Conservation (phyloP, 306 rosid genomes). For the Glycine soja region DNA sequence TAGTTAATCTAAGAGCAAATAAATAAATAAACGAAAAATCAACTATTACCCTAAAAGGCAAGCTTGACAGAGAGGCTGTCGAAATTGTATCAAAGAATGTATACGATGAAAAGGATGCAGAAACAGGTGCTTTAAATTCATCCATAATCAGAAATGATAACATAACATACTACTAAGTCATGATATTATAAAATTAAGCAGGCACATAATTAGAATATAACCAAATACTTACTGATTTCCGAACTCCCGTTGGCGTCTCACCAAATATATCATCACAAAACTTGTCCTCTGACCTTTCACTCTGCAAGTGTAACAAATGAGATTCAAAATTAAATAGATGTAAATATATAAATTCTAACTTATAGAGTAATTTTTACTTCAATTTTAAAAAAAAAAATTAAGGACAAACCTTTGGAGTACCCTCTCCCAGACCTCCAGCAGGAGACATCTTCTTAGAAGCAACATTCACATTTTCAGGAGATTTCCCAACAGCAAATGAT, state of each 20-base stretch:
- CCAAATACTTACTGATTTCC: constrained; percentile 67
- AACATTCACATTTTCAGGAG: constrained; percentile 69
- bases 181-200: constrained; percentile 6
- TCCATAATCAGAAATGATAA: neutral
- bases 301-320: constrained; percentile 59
- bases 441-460: constrained; percentile 55
- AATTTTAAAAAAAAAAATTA: neutral
- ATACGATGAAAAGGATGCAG: neutral
- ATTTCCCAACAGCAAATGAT: constrained; percentile 72
- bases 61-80: neutral
- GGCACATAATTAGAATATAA: constrained; percentile 1
- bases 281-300: constrained; percentile 79
- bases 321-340: constrained; percentile 40
- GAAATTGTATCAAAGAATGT: constrained; percentile 20
- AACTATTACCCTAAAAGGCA: constrained; percentile 1
- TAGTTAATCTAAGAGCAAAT: neutral
- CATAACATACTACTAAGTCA: constrained; percentile 7
- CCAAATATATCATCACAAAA: constrained; percentile 97
- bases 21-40: neutral
- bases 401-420: constrained; percentile 80
- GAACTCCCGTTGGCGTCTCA: constrained; percentile 96
- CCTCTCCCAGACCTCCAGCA: constrained; percentile 84
- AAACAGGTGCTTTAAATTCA: neutral
- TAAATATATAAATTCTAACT: neutral
- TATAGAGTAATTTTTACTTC: neutral